Evolutionary conservation across 306 rosid species (phyloP).

Genomic region (Malus sylvestris): DNA sequence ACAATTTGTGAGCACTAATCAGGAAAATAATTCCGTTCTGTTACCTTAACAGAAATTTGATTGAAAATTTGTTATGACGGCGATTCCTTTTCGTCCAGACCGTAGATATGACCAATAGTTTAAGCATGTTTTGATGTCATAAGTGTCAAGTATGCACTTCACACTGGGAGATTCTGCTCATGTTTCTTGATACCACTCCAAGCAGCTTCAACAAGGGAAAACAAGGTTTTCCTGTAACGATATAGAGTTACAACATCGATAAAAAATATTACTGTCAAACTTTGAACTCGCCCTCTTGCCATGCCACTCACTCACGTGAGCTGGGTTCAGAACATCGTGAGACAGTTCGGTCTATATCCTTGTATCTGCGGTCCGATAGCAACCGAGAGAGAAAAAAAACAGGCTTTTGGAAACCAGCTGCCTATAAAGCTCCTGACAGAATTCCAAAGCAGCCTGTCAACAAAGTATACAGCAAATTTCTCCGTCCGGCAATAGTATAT

Average conservation of each 20-base stretch:
- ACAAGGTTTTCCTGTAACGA: not conserved
- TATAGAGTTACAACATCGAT: not conserved
- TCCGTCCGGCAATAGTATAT: not conserved
- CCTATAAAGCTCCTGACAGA: not conserved
- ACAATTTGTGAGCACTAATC: not conserved
- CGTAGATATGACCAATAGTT: not conserved
- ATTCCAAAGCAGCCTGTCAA: not conserved
- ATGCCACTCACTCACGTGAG: too few species aligned
- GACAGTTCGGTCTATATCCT: too few species aligned
- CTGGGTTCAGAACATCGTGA: too few species aligned
- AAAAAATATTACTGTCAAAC: not conserved
- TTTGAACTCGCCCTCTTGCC: not conserved
- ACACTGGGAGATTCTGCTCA: too few species aligned
- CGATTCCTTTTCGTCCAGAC: not conserved
- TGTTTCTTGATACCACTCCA: too few species aligned
- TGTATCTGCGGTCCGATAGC: not conserved
- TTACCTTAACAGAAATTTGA: not conserved
- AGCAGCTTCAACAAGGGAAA: too few species aligned
- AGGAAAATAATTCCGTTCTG: not conserved
- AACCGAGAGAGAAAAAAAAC: not conserved
- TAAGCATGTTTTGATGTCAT: not conserved
- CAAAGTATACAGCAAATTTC: not conserved
- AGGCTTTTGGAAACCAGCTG: not conserved
- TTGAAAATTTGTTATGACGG: not conserved
- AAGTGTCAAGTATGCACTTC: not conserved